phyloP scores from a whole-genome alignment of 768 basidiomycete species.

The Agaricus subrufescens region DNA sequence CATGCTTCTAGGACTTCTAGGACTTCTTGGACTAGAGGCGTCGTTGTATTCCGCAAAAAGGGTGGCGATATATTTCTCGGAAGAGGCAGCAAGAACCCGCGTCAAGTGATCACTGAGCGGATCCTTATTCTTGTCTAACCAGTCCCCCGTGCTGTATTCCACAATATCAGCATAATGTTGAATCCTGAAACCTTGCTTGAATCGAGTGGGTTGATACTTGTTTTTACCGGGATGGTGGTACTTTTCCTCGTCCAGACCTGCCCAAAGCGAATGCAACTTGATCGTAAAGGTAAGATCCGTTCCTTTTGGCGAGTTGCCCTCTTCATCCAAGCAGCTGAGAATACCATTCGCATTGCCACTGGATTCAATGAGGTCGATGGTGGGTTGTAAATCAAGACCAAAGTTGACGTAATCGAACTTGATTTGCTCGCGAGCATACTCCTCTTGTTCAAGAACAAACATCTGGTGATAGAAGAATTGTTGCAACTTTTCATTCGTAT shows the following conservation, averaged over 20 bases:
- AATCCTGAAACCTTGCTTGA: slow-evolving; percentile 92
- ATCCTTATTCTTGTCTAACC: slow-evolving; percentile 99
- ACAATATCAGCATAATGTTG: slow-evolving; percentile 97
- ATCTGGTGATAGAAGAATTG: slow-evolving; percentile 99
- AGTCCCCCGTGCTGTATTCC: slow-evolving; percentile 92
- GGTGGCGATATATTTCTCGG: slow-evolving; percentile 73
- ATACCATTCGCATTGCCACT: slow-evolving; percentile 81
- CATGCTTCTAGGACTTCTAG: slow-evolving; percentile 21
- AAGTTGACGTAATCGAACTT: slow-evolving; percentile 99
- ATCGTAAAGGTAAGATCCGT: slow-evolving; percentile 92
- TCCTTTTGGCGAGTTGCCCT: slow-evolving; percentile 99
- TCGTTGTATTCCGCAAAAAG: slow-evolving; percentile 85
- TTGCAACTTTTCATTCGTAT: slow-evolving; percentile 97
- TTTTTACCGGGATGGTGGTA: slow-evolving; percentile 65
- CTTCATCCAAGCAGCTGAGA: slow-evolving; percentile 90
- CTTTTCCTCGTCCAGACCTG: slow-evolving; percentile 43
- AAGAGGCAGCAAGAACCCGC: slow-evolving; percentile 77
- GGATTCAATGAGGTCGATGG: slow-evolving; percentile 95
- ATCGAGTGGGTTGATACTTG: slow-evolving; percentile 85
- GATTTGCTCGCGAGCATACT: slow-evolving; percentile 94
- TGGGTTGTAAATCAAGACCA: slow-evolving; percentile 94
- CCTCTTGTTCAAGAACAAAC: slow-evolving; percentile 99
- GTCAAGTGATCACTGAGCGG: slow-evolving; percentile 96
- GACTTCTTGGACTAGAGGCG: slow-evolving; percentile 27
- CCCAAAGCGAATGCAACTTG: slow-evolving; percentile 84